Conservation (phyloP, 2,329 filamentous ascomycete genomes). For the Pleoardoris graminearum region DNA sequence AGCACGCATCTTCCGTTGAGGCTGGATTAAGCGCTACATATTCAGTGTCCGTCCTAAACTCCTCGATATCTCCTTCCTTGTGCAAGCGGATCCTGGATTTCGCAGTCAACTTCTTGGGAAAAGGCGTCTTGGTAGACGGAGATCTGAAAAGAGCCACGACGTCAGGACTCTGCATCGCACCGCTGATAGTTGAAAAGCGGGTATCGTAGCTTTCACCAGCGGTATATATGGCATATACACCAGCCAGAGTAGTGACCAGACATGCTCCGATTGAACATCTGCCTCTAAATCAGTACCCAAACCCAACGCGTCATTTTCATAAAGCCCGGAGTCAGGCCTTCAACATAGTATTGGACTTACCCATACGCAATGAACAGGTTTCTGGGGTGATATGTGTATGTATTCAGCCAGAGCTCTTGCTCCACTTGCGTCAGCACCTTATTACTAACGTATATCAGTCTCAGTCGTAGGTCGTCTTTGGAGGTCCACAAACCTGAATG, state of each 20-base stretch:
- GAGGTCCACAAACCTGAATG: neutral
- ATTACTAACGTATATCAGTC: neutral
- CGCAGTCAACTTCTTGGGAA: neutral
- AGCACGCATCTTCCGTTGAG: too few relatives aligned
- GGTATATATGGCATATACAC: neutral
- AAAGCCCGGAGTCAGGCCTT: too few relatives aligned
- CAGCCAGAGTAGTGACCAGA: neutral
- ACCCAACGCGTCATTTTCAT: too few relatives aligned
- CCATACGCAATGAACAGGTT: constrained; percentile 14
- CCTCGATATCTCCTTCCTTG: neutral
- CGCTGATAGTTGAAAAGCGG: neutral
- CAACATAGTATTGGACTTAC: constrained; percentile 3
- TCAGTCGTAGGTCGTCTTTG: neutral
- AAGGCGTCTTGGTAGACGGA: neutral
- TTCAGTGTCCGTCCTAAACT: too few relatives aligned
- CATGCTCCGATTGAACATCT: neutral
- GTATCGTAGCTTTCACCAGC: neutral
- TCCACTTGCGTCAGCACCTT: neutral
- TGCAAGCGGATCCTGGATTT: neutral
- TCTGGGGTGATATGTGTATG: constrained; percentile 10
- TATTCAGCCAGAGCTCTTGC: constrained; percentile 7
- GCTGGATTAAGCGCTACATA: too few relatives aligned
- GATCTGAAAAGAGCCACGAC: neutral
- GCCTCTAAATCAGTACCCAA: neutral
- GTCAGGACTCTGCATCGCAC: neutral